Conservation (phyloP, 2,329 filamentous ascomycete species). For the Penicillium sp. region DNA sequence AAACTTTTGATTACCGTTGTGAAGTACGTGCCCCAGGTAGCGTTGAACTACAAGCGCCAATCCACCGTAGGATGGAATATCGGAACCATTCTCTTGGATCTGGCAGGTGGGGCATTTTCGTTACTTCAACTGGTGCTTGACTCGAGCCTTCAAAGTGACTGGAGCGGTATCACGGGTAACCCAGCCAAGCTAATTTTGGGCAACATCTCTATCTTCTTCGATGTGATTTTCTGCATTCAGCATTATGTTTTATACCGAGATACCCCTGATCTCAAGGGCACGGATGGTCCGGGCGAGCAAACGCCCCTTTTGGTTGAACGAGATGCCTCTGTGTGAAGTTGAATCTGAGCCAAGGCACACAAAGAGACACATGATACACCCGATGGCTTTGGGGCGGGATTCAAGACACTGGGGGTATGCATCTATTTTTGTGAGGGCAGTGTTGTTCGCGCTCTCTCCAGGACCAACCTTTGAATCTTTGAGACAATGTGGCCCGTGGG, state of each 20-base stretch:
- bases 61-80: slow-evolving; percentile 90
- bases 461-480: not conserved
- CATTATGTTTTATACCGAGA: slow-evolving; percentile 75
- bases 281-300: slow-evolving; percentile 18
- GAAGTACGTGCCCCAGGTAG: slow-evolving; percentile 87
- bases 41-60: slow-evolving; percentile 76
- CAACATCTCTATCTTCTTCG: slow-evolving; percentile 82
- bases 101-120: slow-evolving; percentile 75
- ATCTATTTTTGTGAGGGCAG: slow-evolving; percentile 16
- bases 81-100: slow-evolving; percentile 74
- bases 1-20: slow-evolving; percentile 84
- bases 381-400: slow-evolving; percentile 8
- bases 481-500: slow-evolving; percentile 18
- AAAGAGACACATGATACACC: not conserved
- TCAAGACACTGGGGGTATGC: slow-evolving; percentile 14
- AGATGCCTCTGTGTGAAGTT: slow-evolving; percentile 4
- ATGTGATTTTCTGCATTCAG: slow-evolving; percentile 79
- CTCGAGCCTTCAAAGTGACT: slow-evolving; percentile 77
- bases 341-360: not conserved
- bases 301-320: slow-evolving; percentile 31
- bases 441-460: not conserved
- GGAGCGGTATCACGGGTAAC: slow-evolving; percentile 87
- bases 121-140: slow-evolving; percentile 79
- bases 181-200: slow-evolving; percentile 84
- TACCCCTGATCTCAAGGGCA: slow-evolving; percentile 20